Evolutionary conservation across 352 stramenopile genomes (phyloP).

Genomic region (Phytophthora megakarya): DNA sequence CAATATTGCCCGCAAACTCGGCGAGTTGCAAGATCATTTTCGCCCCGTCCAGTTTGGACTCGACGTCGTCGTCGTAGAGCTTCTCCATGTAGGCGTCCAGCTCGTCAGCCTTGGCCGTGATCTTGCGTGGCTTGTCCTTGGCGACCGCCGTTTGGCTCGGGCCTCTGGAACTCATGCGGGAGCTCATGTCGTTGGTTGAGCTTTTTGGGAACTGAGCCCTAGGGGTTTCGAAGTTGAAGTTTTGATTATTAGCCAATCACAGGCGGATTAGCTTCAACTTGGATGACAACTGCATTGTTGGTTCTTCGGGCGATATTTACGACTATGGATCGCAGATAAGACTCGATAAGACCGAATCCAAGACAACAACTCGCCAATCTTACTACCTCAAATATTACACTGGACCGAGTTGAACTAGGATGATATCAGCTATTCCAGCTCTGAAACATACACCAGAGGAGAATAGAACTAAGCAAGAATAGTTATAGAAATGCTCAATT

Average conservation of each 20-base stretch:
- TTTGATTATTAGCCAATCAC: slow-evolving; percentile 22
- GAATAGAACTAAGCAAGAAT: no score
- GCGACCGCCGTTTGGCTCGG: slow-evolving; percentile 7
- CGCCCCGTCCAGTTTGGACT: slow-evolving; percentile 87
- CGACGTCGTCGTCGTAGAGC: slow-evolving; percentile 92
- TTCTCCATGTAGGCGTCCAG: slow-evolving; percentile 95
- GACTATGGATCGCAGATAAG: no score
- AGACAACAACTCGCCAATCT: no score
- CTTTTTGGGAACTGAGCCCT: slow-evolving; percentile 7
- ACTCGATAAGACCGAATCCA: no score
- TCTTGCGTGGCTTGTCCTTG: slow-evolving; percentile 54
- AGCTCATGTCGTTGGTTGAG: slow-evolving; percentile 26
- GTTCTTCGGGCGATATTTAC: no score
- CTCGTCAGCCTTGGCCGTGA: slow-evolving; percentile 69
- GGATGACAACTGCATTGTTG: no score
- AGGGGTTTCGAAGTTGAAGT: slow-evolving; percentile 38
- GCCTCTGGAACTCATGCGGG: slow-evolving; percentile 34
- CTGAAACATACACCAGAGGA: no score
- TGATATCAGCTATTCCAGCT: no score
- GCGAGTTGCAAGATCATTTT: slow-evolving; percentile 93
- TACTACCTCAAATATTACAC: no score
- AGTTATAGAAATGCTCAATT: no score
- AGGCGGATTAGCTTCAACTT: no score
- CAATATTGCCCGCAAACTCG: slow-evolving; percentile 89
- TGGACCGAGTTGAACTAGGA: no score